Conservation (phyloP, 2,329 filamentous ascomycete genomes). For the Aspergillus oerlinghausenensis region DNA sequence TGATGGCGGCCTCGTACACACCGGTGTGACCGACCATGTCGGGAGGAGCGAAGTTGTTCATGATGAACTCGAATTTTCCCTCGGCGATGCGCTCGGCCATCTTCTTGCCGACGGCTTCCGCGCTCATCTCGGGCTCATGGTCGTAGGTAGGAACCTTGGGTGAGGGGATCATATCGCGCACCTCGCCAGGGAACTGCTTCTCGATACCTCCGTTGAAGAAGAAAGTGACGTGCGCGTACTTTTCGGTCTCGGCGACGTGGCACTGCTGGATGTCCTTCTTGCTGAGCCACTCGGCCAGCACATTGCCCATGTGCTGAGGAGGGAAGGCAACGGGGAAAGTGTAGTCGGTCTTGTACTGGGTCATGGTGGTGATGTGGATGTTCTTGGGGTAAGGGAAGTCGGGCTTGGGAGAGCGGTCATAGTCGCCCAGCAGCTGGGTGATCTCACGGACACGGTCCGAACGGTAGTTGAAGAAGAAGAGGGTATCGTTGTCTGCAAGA, state of each 20-base stretch:
- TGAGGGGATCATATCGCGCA: conserved; percentile 87
- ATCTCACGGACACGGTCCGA: conserved; percentile 96
- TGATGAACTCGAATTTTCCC: conserved; percentile 88
- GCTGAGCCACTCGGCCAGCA: conserved; percentile 93
- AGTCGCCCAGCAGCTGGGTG: conserved; percentile 85
- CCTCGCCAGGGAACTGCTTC: conserved; percentile 89
- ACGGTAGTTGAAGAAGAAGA: conserved; percentile 99
- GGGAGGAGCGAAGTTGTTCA: conserved; percentile 99
- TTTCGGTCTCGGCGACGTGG: conserved; percentile 97
- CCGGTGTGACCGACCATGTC: conserved; percentile 99
- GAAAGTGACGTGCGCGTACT: conserved; percentile 99
- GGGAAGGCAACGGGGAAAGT: conserved; percentile 89
- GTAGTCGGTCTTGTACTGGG: conserved; percentile 93
- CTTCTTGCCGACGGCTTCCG: conserved; percentile 82
- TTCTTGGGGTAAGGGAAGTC: conserved; percentile 94
- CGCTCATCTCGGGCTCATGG: conserved; percentile 91
- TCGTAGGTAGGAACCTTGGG: conserved; percentile 97
- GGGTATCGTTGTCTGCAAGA: conserved; percentile 71
- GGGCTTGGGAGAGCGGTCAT: conserved; percentile 83
- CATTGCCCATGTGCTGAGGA: conserved; percentile 93
- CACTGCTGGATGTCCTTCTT: conserved; percentile 89
- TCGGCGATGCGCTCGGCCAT: conserved; percentile 81
- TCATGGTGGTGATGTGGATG: conserved; percentile 89
- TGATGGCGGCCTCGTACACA: conserved; percentile 88
- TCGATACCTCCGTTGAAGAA: conserved; percentile 99